Conservation (phyloP, 225 moss, liverwort and hornwort genomes). For the Sphagnum contortum region DNA sequence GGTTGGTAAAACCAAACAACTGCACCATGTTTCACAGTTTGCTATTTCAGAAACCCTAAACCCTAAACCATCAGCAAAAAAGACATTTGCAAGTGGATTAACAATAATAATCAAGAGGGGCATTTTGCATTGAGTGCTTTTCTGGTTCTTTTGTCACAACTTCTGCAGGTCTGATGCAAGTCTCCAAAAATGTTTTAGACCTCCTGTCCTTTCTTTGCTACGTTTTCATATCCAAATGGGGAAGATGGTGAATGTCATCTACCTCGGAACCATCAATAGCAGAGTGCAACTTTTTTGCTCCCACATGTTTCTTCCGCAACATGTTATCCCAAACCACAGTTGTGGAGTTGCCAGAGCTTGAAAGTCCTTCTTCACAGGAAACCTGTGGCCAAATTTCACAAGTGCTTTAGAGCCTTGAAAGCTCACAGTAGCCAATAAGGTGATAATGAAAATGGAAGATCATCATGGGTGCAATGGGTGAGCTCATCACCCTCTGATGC, state of each 20-base stretch:
- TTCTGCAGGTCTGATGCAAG: no score
- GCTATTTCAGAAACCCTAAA: neutral
- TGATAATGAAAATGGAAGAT: neutral
- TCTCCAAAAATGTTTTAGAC: no score
- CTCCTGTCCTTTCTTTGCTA: no score
- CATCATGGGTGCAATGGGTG: neutral
- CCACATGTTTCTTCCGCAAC: constrained; percentile 25
- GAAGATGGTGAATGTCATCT: neutral
- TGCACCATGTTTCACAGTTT: constrained; percentile 2
- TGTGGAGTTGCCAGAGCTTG: constrained; percentile 28
- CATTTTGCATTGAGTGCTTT: no score
- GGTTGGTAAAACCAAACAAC: constrained; percentile 36
- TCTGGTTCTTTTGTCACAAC: no score
- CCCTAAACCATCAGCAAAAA: neutral
- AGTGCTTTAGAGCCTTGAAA: neutral
- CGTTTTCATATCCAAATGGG: no score
- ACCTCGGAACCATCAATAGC: constrained; percentile 32
- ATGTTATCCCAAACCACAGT: constrained; percentile 27
- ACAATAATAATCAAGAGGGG: no score
- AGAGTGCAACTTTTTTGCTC: constrained; percentile 22
- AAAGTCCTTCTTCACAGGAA: constrained; percentile 28
- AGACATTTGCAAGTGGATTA: no score
- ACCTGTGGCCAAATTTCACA: constrained; percentile 9
- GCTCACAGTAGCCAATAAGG: neutral
- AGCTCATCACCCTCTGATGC: no score